Conservation (phyloP, 169 alveolate genomes). For the Eimeria acervulina region DNA sequence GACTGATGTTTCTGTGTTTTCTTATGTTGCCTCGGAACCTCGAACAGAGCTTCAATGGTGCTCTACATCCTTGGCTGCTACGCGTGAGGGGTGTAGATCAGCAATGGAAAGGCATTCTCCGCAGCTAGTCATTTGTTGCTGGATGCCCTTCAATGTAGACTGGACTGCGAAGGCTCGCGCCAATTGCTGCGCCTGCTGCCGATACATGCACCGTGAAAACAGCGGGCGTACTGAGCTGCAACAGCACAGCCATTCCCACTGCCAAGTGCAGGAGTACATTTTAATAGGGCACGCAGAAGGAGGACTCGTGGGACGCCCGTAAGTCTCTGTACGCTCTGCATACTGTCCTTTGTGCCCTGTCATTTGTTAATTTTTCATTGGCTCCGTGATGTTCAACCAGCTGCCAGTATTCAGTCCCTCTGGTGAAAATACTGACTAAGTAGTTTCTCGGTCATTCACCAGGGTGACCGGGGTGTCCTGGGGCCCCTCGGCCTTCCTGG, state of each 20-base stretch:
- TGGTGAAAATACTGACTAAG: not conserved
- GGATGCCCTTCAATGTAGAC: constrained; percentile 83
- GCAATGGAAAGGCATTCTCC: constrained; percentile 69
- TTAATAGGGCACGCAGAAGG: constrained; percentile 80
- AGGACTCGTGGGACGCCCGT: constrained; percentile 83
- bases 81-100: constrained; percentile 53
- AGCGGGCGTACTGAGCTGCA: not conserved
- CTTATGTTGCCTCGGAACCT: constrained; percentile 70
- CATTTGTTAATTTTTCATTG: not conserved
- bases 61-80: not conserved
- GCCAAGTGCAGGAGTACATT: constrained; percentile 76
- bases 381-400: not conserved
- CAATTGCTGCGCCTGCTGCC: constrained; percentile 67
- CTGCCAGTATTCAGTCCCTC: not conserved
- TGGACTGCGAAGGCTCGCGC: constrained; percentile 77
- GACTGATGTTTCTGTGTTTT: not conserved
- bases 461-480: not conserved
- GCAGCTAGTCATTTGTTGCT: constrained; percentile 80
- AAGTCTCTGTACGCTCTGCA: not conserved
- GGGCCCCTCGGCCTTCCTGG: not conserved
- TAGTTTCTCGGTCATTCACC: not conserved
- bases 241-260: not conserved
- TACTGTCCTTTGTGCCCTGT: not conserved
- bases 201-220: not conserved
- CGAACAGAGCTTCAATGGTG: constrained; percentile 53